Base-by-base conservation (phyloP, 208 protist genomes). In the Angomonas deanei region DNA sequence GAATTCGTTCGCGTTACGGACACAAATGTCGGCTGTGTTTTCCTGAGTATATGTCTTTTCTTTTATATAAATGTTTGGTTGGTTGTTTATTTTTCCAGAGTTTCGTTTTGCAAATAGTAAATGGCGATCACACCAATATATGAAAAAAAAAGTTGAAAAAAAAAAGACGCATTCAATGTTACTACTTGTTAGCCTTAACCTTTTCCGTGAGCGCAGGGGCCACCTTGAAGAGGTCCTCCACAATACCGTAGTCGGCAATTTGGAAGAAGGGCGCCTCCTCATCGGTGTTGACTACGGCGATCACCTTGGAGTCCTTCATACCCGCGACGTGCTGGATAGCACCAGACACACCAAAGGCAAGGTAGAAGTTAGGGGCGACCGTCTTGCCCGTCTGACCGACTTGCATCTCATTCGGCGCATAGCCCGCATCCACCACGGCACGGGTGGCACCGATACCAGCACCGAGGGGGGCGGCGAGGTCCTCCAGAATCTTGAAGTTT, bases 241-340 rank as follows among this genome's bases (percentile, higher is more conserved):
- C 97, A 23, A 99, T 80, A 50, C 97, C 97, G 76, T 98, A 98
- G 84, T 99, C 98, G 3, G 97, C 93, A 38, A 97, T 85, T 76
- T 98, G 93, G 80, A 99, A 99, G 68, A 99, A 99, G 31, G 98
- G 98, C 2, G 98, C 98, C 13, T 99, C 98, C 32, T 86, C 72
- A 68, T 99, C 97, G 62, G 98, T 99, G 89, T 99, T 99, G 66
- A 98, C 91, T 24, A 94, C 91, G 0, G 94, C 95, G 66, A 98
- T 97, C 21, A 91, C 88, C 85, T 99, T 99, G 61, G 84, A 95
- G 83, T 99, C 98, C 84, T 99, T 99, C 97, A 99, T 99, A 61
- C 98, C 98, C 1, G 97, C 97, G 6, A 99, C 72, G 68, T 96
- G 86, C 76, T 97, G 97, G 68, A 98, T 98, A 2, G 97, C 97